phyloP scores from a whole-genome alignment of 257 asterid species.

The Solanum gracilifrons region DNA sequence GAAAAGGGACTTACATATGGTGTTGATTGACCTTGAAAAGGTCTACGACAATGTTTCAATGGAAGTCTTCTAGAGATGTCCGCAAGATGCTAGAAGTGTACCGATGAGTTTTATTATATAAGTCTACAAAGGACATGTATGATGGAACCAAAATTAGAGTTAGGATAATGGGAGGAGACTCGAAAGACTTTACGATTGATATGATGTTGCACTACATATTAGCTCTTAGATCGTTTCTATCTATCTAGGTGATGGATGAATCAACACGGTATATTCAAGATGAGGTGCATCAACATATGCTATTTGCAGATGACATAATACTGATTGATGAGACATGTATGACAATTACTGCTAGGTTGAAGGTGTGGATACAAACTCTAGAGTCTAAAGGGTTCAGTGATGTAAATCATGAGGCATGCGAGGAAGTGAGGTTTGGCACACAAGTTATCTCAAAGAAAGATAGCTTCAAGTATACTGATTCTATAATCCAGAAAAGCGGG shows the following conservation, averaged over 20 bases:
- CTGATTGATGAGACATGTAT: background rate
- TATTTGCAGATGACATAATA: too few relatives aligned
- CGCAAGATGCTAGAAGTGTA: background rate
- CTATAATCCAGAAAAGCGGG: background rate
- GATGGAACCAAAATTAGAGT: background rate
- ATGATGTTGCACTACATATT: background rate
- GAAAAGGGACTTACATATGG: too few relatives aligned
- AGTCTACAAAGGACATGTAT: too few relatives aligned
- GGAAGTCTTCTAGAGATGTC: background rate
- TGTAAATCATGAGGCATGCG: background rate
- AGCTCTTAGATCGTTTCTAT: too few relatives aligned
- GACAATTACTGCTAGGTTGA: background rate
- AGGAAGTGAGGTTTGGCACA: background rate
- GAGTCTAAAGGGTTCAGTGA: background rate
- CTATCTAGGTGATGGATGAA: background rate
- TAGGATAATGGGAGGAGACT: background rate
- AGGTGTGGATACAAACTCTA: background rate
- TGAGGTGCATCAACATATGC: background rate
- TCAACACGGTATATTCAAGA: background rate
- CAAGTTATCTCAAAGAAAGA: background rate
- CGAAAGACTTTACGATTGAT: background rate
- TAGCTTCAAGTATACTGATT: background rate
- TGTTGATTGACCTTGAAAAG: background rate
- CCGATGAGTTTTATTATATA: too few relatives aligned
- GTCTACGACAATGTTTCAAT: too few relatives aligned